Base-by-base conservation (phyloP, 495 filamentous ascomycete genomes). In the Friedmanniomyces endolithicus region DNA sequence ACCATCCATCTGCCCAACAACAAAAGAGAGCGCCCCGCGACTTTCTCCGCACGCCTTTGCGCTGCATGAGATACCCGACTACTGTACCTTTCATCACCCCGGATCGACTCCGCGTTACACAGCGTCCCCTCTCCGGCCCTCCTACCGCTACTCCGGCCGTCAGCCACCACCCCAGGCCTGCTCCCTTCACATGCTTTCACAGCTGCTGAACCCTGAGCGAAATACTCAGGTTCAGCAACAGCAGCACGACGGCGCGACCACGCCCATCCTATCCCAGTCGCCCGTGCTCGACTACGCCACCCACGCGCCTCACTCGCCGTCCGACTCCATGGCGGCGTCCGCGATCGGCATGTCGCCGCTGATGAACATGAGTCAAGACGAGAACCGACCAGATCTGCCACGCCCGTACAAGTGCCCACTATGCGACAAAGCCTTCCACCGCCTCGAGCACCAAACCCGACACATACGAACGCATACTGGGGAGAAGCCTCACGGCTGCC, bases 351-450 rank as follows among this genome's bases (percentile, higher is more conserved):
- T 88, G 85, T 78, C 84, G 24, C 43, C 65, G 8, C 75, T 84
- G 33, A 80, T 51, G 72, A 81, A 61, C 85, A 87, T 68, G 83
- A 82, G n/a, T n/a, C n/a, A 82, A 31, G 71, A 73, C 55, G 71
- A 72, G 27, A 45, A 61, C 17, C 74, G 79, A 40, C 79, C 80
- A 76, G 92, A 97, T 70, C 78, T 97, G 4, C 94, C 92, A 37
- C 83, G 94, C 35, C 92, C 92, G 0, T 98, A 98, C 78, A 96
- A 97, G 72, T 98, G 92, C 67, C 90, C 92, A 40, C 76, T 98
- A 47, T 98, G 92, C 77, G 94, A 97, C 64, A 95, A 96, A 76
- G 92, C 92, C 31, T 98, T 98, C 75, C 92, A 98, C 77, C 87
- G 92, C 57, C 77, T 98, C 48, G 92, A 98, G 72, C 92, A 98